Percentiles rank a stretch among this genome's conserved stretches.
phyloP scores from a whole-genome alignment of 148 eudicot genomes.

The Hydrangea macrophylla region DNA sequence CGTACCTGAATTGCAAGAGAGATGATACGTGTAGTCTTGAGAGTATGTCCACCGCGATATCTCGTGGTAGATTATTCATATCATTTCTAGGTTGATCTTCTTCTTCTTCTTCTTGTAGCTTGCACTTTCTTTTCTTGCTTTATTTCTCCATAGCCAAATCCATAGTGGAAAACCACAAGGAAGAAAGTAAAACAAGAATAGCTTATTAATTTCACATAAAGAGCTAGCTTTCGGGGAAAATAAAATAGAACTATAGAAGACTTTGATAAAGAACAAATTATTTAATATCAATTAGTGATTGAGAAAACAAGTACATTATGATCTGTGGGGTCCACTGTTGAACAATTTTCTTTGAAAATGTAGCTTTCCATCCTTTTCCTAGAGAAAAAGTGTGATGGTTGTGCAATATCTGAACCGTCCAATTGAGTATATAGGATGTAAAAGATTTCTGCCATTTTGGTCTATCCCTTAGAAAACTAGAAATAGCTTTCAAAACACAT shows the following conservation, averaged over 20 bases:
- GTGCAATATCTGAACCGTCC: too few species aligned
- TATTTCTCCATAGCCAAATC: slow-evolving; percentile 1
- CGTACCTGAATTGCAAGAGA: slow-evolving; percentile 30
- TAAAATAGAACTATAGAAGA: background rate
- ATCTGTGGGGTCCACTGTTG: slow-evolving; percentile 6
- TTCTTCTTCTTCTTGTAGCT: slow-evolving; percentile 12
- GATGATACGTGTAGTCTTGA: slow-evolving; percentile 32
- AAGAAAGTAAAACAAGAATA: too few species aligned
- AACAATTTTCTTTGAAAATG: background rate
- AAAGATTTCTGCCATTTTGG: too few species aligned
- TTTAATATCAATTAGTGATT: background rate
- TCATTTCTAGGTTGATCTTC: slow-evolving; percentile 3
- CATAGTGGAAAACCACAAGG: background rate
- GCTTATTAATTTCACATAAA: too few species aligned
- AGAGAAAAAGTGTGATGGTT: too few species aligned
- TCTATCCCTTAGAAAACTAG: too few species aligned
- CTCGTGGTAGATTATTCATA: slow-evolving; percentile 23
- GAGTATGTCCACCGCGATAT: slow-evolving; percentile 23
- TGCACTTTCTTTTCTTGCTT: slow-evolving; percentile 5
- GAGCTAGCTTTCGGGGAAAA: background rate
- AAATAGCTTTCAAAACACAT: too few species aligned
- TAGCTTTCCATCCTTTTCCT: too few species aligned
- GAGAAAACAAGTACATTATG: background rate
- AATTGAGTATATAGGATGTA: too few species aligned
- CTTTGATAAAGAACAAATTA: background rate